Evolutionary conservation across 2,329 filamentous ascomycete species (phyloP).

Genomic region (Colletotrichum spinosum): DNA sequence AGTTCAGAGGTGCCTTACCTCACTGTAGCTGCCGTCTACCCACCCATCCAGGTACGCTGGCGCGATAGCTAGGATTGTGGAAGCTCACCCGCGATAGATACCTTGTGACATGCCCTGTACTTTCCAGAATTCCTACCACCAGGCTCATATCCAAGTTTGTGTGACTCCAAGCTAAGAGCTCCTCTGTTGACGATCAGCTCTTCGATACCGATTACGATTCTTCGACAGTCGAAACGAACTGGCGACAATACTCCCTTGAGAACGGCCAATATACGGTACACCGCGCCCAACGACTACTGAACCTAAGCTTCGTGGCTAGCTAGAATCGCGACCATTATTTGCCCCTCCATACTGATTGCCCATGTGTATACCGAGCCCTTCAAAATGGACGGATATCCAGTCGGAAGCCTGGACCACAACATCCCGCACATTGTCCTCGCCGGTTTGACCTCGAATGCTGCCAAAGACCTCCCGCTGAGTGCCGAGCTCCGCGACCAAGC

Average conservation of each 20-base stretch:
- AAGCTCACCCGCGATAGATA: too few species aligned
- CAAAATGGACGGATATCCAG: conserved; percentile 82
- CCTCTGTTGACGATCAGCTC: too few species aligned
- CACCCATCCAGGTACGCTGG: too few species aligned
- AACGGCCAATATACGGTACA: conserved; percentile 5
- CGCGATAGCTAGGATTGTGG: too few species aligned
- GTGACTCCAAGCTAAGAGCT: too few species aligned
- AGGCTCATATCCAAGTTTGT: too few species aligned
- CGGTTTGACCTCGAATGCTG: conserved; percentile 67
- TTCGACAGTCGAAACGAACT: not conserved
- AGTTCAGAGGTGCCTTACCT: too few species aligned
- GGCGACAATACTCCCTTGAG: conserved; percentile 28
- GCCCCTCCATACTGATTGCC: conserved; percentile 30
- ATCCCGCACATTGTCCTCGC: conserved; percentile 86
- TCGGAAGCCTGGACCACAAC: conserved; percentile 86
- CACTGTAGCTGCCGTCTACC: too few species aligned
- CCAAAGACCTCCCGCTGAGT: conserved; percentile 55
- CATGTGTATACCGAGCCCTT: conserved; percentile 42
- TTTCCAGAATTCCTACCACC: too few species aligned
- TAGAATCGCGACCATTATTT: conserved; percentile 1
- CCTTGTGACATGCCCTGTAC: too few species aligned
- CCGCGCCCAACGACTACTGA: not conserved
- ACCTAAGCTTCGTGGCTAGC: not conserved
- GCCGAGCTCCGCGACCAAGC: conserved; percentile 68
- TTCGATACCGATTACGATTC: too few species aligned